These are phyloP conservation scores for Skeletonema menzelii DNA, from an alignment of 108 stramenopile species.

Conservation along the genomic window DNA sequence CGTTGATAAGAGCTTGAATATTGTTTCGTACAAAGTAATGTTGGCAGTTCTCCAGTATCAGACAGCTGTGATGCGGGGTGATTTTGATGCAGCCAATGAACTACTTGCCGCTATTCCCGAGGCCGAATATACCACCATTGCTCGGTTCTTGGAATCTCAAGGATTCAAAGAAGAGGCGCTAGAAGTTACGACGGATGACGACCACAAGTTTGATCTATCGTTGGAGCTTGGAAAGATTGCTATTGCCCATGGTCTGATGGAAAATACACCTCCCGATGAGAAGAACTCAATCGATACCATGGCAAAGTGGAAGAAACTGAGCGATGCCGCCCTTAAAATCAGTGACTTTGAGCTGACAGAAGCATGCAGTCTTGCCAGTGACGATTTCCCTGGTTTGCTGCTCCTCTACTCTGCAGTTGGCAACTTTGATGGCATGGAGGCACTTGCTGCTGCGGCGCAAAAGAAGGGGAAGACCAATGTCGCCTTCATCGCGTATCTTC, in stretches of 20 bases:
- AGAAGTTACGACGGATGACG: slow-evolving; percentile 91
- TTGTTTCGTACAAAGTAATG: slow-evolving; percentile 93
- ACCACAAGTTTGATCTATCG: slow-evolving; percentile 97
- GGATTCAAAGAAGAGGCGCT: slow-evolving; percentile 99
- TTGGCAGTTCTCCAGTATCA: slow-evolving; percentile 96
- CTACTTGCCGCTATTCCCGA: slow-evolving; percentile 92
- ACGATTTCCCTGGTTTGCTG: slow-evolving; percentile 93
- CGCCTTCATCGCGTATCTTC: slow-evolving; percentile 91
- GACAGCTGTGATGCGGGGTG: slow-evolving; percentile 98
- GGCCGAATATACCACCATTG: slow-evolving; percentile 92
- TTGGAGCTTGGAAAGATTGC: slow-evolving; percentile 94
- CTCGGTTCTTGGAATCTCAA: slow-evolving; percentile 97
- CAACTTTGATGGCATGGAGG: slow-evolving; percentile 88
- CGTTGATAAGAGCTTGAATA: slow-evolving; percentile 91
- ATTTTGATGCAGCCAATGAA: slow-evolving; percentile 97
- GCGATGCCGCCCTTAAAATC: slow-evolving; percentile 94
- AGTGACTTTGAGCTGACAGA: slow-evolving; percentile 94
- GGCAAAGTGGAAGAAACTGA: slow-evolving; percentile 97
- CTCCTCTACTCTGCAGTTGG: slow-evolving; percentile 94
- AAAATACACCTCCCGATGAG: slow-evolving; percentile 82
- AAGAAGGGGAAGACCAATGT: slow-evolving; percentile 91
- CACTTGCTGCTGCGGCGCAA: slow-evolving; percentile 80
- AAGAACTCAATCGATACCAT: slow-evolving; percentile 93
- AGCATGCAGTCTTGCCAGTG: slow-evolving; percentile 84
- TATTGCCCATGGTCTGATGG: slow-evolving; percentile 79